These are phyloP conservation scores for Leccinum fibrillosum DNA, from an alignment of 768 basidiomycete genomes.

Conservation along the genomic window DNA sequence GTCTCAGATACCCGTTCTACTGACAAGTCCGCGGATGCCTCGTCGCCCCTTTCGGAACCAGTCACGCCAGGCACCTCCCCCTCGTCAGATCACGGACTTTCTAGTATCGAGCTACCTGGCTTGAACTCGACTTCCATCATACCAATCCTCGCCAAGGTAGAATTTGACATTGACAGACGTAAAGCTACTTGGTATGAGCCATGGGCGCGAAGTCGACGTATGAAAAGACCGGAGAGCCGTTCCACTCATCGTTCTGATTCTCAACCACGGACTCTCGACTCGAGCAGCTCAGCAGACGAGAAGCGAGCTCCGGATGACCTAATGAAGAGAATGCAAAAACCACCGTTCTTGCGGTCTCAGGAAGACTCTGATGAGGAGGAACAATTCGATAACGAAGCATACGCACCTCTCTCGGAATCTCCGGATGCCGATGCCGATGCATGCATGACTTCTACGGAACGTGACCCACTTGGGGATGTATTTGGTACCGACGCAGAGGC, in stretches of 20 bases:
- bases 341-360: conserved; percentile 29
- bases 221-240: conserved; percentile 51
- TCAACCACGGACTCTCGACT: conserved; percentile 20
- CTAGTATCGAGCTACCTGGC: conserved; percentile 64
- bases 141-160: conserved; percentile 88
- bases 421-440: conserved; percentile 29
- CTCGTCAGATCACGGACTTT: conserved; percentile 35
- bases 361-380: conserved; percentile 27
- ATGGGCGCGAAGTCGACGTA: conserved; percentile 67
- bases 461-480: conserved; percentile 57
- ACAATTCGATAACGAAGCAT: conserved; percentile 24
- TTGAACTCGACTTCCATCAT: conserved; percentile 61
- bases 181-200: conserved; percentile 85
- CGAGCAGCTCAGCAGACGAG: conserved; percentile 22
- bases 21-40: conserved; percentile 47
- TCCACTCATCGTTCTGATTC: conserved; percentile 27
- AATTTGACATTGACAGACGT: conserved; percentile 86
- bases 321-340: conserved; percentile 45
- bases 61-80: conserved; percentile 56
- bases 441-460: conserved; percentile 33
- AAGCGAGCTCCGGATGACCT: conserved; percentile 46
- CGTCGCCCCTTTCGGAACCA: conserved; percentile 42
- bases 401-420: conserved; percentile 30
- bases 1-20: conserved; percentile 45
- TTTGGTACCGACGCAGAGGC: conserved; percentile 66